Evolutionary conservation across 257 asterid species (phyloP), one percentile per base, ranked within the genome.

Genomic region (Nicotiana sylvestris): DNA sequence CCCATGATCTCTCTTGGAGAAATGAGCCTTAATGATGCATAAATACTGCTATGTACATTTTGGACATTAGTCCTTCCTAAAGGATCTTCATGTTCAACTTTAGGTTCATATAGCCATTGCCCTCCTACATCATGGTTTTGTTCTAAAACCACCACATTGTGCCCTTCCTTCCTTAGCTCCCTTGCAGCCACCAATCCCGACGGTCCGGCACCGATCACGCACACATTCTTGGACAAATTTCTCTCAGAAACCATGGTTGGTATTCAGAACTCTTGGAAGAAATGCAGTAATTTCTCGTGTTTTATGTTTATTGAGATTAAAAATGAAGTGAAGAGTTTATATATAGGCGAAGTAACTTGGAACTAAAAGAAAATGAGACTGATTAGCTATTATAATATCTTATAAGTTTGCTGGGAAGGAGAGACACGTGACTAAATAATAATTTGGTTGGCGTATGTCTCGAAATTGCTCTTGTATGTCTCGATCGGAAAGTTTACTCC

Each of bases 1-100:
- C 97, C 99, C 98, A 93, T 91, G 27, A 90, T 88, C 85, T 93
- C 97, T 66, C 99, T 87, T 0, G 99, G 94, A 13, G 95, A 90
- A 18, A 87, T 51, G 9, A 94, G 30, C 86, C 99, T 89, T 83
- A 95, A 76, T 2, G 97, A 92, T 43, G 84, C 91, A 76, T 95
- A 93, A 0, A 91, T 58, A 80, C 99, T 95, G 65, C 98, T 93
- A 64, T 95, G 99, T 6, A 92, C 93, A 46, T 85, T 92, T 18
- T 82, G 66, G 35, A 82, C 12, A 27, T 30, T 56, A 21, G 18
- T 77, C 30, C 46, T 86, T 2, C 95, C 94, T 72, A 95, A 70
- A 18, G 93, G 92, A 66, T 87, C 87, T 51, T 92, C 94, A 18
- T 72, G 87, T 62, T 90, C 95, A 46, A 92, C 88, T 17, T 78